These are phyloP conservation scores for Pseudotsuga menziesii DNA, from an alignment of 75 land plant species.

Conservation along the genomic window DNA sequence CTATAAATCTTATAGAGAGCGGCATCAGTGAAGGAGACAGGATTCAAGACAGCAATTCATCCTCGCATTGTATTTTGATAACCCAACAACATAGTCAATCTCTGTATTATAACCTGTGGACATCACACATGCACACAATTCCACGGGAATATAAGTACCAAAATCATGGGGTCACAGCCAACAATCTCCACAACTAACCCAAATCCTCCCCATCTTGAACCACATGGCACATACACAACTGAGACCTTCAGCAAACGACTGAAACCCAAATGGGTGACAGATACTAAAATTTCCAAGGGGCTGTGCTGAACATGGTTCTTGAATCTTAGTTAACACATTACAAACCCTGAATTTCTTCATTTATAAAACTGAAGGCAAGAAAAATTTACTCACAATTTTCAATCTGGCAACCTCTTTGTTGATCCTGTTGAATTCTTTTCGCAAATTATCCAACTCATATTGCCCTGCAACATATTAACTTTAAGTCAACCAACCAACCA, in stretches of 20 bases:
- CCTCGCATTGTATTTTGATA: too few species aligned
- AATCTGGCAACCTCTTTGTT: constrained; percentile 64
- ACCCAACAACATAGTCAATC: too few species aligned
- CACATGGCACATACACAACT: background rate
- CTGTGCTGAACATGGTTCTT: background rate
- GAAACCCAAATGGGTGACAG: background rate
- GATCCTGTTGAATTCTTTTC: constrained; percentile 66
- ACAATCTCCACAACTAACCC: background rate
- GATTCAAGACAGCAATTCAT: too few species aligned
- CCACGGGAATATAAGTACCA: background rate
- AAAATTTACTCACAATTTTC: constrained; percentile 40
- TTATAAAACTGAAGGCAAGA: background rate
- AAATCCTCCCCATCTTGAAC: background rate
- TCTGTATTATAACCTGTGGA: background rate
- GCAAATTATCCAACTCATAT: constrained; percentile 53
- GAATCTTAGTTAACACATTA: background rate
- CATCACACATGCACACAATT: background rate
- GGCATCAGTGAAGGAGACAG: too few species aligned
- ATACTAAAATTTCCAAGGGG: background rate
- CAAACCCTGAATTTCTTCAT: background rate
- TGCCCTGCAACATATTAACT: constrained; percentile 36
- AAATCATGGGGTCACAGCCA: background rate
- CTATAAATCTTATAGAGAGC: too few species aligned
- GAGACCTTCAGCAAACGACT: background rate
- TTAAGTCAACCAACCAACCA: background rate